Evolutionary conservation across 306 rosid genomes (phyloP), one percentile per base, ranked within the genome.

Genomic region (Sesbania bispinosa): DNA sequence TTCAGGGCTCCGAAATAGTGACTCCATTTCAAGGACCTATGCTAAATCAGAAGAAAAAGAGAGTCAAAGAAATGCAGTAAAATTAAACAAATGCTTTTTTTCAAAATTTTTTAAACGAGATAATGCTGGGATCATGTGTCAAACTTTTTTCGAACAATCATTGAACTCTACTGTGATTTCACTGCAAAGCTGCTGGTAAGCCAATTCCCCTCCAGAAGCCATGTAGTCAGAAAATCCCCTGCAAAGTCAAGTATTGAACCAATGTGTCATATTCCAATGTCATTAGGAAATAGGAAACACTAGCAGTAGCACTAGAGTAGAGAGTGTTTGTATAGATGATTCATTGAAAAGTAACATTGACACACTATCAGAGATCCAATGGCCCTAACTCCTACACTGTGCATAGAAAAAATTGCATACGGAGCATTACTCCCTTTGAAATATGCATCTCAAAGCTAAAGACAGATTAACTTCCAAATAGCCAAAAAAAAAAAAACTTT

Each of bases 131-230:
- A 68, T 77, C 69, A 29, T 21, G 72, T 32, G 36, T 64, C 78
- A 16, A 38, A 91, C 98, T 54, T 88, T 80, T 79, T 81, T 87
- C 0, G 98, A 93, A 83, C 97, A 93, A 75, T 88, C 88, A 54
- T 76, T 90, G 82, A 93, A 93, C 77, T 93, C 98, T 19, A 23
- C 19, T 2, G 96, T 93, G 27, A 93, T 86, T 77, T 87, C 97
- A 47, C 88, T 45, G 84, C 98, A 93, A 30, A 93, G 92, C 36
- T 85, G 85, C 69, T 87, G 92, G 69, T 88, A 88, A 16, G 89
- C 79, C 57, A 80, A 67, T 38, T 90, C 96, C 62, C 86, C 83
- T 70, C 97, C 92, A 23, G 84, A 80, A 67, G 71, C 63, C 90
- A 81, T 65, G 79, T 86, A 88, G 63, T 88, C 96, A 24, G 86